Evolutionary conservation across 176 grass and related monocot genomes (phyloP).

Genomic region (Zea mays): DNA sequence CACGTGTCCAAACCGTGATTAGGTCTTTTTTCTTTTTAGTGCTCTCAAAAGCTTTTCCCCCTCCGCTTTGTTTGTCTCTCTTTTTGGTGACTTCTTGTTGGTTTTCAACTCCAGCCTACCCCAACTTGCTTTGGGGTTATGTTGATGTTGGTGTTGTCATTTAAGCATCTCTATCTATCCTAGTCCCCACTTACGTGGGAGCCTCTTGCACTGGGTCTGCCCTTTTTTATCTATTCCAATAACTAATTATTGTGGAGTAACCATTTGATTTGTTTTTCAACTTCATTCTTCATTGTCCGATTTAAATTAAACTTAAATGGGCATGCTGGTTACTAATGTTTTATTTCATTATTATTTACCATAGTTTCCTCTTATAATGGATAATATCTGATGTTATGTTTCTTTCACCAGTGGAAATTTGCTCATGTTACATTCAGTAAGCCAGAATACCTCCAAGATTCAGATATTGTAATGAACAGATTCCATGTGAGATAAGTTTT

Average conservation of each 20-base stretch:
- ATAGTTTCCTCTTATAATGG: not conserved
- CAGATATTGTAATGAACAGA: slow-evolving; percentile 60
- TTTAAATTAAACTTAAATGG: not conserved
- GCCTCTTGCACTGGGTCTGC: no score
- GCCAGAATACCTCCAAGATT: slow-evolving; percentile 67
- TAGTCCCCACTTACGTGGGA: no score
- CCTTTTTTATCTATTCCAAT: not conserved
- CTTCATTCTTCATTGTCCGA: not conserved
- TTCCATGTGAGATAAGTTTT: slow-evolving; percentile 50
- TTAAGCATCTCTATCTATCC: not conserved
- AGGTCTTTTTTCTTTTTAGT: no score
- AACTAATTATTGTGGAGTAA: not conserved
- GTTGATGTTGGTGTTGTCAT: not conserved
- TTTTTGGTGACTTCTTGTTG: no score
- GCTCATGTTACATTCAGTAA: slow-evolving; percentile 50
- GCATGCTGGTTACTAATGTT: not conserved
- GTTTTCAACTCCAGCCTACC: no score
- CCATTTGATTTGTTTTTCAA: not conserved
- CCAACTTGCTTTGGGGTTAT: no score
- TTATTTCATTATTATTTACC: not conserved
- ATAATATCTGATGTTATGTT: slow-evolving; percentile 32
- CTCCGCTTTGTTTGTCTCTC: no score
- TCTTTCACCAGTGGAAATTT: slow-evolving; percentile 71
- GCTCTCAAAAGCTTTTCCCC: no score
- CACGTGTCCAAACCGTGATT: no score